phyloP scores from a whole-genome alignment of 176 grass and related monocot species.

The Rhynchospora breviuscula region DNA sequence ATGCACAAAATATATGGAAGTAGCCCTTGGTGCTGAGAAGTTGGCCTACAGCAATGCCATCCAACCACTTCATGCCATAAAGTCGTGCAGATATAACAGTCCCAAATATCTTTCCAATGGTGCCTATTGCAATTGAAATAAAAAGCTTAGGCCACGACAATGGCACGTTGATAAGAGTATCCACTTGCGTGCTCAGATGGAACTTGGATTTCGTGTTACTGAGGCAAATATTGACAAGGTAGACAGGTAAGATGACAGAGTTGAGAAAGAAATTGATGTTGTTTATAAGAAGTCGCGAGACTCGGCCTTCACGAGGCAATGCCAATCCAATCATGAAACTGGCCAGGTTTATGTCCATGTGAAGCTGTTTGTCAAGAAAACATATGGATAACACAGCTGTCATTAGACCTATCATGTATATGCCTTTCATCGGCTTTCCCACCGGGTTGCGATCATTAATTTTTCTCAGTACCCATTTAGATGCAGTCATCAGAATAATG shows the following conservation, averaged over 20 bases:
- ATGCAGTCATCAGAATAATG: slow-evolving; percentile 29
- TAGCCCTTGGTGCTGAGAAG: slow-evolving; percentile 78
- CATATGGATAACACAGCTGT: slow-evolving; percentile 29
- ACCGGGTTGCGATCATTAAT: slow-evolving; percentile 58
- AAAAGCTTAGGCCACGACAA: slow-evolving; percentile 43
- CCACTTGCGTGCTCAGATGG: slow-evolving; percentile 5
- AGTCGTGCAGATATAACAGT: slow-evolving; percentile 29
- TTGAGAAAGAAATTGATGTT: slow-evolving; percentile 65
- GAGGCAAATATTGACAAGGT: slow-evolving; percentile 47
- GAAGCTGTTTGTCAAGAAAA: slow-evolving; percentile 30
- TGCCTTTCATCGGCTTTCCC: slow-evolving; percentile 51
- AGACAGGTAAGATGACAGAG: slow-evolving; percentile 57
- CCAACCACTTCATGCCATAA: slow-evolving; percentile 36
- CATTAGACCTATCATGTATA: slow-evolving; percentile 39
- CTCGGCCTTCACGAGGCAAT: slow-evolving; percentile 53
- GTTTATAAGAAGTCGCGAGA: slow-evolving; percentile 51
- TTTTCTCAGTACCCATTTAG: slow-evolving; percentile 41
- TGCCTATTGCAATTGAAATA: slow-evolving; percentile 40
- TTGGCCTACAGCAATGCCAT: slow-evolving; percentile 55
- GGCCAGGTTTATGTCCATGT: slow-evolving; percentile 53
- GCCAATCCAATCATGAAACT: slow-evolving; percentile 62
- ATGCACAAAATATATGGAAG: slow-evolving; percentile 71
- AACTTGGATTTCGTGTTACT: slow-evolving; percentile 39
- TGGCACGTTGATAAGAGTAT: slow-evolving; percentile 34
- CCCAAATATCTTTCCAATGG: slow-evolving; percentile 45